Conservation (phyloP, 2,329 filamentous ascomycete genomes). For the Paracamarosporium sp. region DNA sequence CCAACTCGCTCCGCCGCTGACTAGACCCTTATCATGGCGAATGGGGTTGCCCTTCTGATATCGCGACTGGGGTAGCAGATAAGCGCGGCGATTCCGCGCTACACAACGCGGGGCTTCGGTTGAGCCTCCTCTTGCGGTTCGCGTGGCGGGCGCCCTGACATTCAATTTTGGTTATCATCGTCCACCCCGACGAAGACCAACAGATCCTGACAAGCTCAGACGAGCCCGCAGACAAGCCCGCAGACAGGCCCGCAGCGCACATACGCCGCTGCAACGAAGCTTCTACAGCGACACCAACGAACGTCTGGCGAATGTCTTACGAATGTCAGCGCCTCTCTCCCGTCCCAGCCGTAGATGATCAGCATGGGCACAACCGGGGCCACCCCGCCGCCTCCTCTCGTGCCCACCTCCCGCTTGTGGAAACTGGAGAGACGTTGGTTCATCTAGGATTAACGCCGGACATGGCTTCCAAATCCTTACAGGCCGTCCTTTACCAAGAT, state of each 20-base stretch:
- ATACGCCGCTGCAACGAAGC: too few species aligned
- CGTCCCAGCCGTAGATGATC: background rate
- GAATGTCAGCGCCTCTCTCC: background rate
- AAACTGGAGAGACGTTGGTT: background rate
- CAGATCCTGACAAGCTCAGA: background rate
- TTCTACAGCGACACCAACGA: too few species aligned
- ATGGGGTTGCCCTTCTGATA: conserved; percentile 26
- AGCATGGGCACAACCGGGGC: background rate
- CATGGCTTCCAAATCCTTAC: background rate
- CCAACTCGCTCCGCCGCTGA: conserved; percentile 16
- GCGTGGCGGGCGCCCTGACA: conserved; percentile 26
- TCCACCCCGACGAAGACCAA: conserved; percentile 26
- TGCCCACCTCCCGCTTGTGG: conserved; percentile 12
- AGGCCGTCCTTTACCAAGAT: background rate
- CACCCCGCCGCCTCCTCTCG: background rate
- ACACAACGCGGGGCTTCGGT: conserved; percentile 33
- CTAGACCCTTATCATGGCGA: conserved; percentile 37
- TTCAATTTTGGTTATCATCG: conserved; percentile 33
- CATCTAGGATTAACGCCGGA: background rate
- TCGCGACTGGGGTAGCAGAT: conserved; percentile 31
- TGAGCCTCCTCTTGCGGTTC: conserved; percentile 37
- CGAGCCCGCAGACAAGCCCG: too few species aligned
- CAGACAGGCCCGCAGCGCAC: too few species aligned
- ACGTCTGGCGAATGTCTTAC: background rate
- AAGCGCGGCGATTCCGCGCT: conserved; percentile 44